These are phyloP conservation scores for Ophiognomonia clavigignenti-juglandacearum DNA, from an alignment of 2,329 filamentous ascomycete species.

Conservation along the genomic window DNA sequence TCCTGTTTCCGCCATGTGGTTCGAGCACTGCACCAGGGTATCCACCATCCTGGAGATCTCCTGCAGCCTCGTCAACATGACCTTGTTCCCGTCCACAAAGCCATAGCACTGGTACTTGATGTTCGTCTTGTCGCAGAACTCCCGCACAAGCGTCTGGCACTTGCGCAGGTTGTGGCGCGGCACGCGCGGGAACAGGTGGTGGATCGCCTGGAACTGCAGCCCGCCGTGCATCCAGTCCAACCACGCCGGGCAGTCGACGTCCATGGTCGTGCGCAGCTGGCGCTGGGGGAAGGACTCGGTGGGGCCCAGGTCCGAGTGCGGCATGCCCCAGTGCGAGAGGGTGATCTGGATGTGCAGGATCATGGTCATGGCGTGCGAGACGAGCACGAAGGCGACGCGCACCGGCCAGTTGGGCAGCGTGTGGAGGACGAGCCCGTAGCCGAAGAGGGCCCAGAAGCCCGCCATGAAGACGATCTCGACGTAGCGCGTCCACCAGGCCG, in stretches of 20 bases:
- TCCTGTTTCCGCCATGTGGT: constrained; percentile 43
- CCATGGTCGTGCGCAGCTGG: constrained; percentile 68
- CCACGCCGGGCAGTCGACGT: constrained; percentile 68
- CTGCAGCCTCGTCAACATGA: constrained; percentile 38
- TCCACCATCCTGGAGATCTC: constrained; percentile 59
- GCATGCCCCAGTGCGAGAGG: constrained; percentile 69
- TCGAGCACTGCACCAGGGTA: constrained; percentile 53
- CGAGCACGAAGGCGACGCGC: constrained; percentile 57
- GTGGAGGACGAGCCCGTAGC: constrained; percentile 59
- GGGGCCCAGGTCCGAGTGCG: constrained; percentile 58
- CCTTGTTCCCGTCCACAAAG: constrained; percentile 16
- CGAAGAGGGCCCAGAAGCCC: constrained; percentile 65
- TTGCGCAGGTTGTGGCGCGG: constrained; percentile 63
- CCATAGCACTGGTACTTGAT: constrained; percentile 12
- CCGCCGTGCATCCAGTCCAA: constrained; percentile 69
- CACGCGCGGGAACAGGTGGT: constrained; percentile 65
- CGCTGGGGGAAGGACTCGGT: constrained; percentile 64
- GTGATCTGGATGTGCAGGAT: constrained; percentile 69
- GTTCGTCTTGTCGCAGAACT: constrained; percentile 43
- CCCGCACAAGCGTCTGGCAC: constrained; percentile 53
- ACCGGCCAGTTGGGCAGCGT: constrained; percentile 52
- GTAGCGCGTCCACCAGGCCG: constrained; percentile 63
- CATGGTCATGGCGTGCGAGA: constrained; percentile 62
- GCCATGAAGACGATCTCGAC: constrained; percentile 58
- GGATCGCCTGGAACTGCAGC: constrained; percentile 67